A percentile compares a stretch with the other conserved stretches of the same genome.
phyloP scores from a whole-genome alignment of 164 flowering plant genomes.

The Akebia trifoliata region DNA sequence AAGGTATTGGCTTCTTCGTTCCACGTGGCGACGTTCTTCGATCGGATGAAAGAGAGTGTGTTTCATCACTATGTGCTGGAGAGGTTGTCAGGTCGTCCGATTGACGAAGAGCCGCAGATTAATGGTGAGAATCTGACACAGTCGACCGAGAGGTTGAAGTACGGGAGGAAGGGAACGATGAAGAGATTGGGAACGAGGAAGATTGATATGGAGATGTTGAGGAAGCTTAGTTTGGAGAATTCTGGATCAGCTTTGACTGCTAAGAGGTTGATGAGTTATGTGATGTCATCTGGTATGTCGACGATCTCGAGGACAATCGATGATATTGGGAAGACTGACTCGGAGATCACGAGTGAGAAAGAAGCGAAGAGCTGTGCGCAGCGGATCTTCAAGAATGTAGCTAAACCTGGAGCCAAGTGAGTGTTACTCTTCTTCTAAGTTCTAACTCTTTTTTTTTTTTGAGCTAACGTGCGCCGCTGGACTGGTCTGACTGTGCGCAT shows the following conservation, averaged over 20 bases:
- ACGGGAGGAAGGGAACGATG: conserved; percentile 4
- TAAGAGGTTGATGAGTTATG: conserved; percentile 31
- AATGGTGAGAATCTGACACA: neutral
- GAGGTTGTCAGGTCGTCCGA: conserved; percentile 33
- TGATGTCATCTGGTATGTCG: conserved; percentile 33
- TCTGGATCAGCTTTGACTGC: conserved; percentile 43
- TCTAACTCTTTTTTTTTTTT: neutral
- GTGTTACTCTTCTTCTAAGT: neutral
- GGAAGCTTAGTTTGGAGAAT: conserved; percentile 28
- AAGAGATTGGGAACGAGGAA: conserved; percentile 18
- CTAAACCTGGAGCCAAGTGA: conserved; percentile 51
- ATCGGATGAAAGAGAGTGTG: conserved; percentile 45
- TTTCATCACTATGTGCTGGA: conserved; percentile 39
- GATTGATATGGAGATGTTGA: conserved; percentile 40
- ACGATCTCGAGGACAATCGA: conserved; percentile 42
- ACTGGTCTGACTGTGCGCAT: neutral
- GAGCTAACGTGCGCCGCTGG: neutral
- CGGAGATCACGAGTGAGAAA: conserved; percentile 47
- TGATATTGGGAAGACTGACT: conserved; percentile 24
- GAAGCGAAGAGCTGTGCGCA: conserved; percentile 45
- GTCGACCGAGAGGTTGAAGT: neutral
- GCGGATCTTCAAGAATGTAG: conserved; percentile 54
- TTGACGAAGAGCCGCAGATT: conserved; percentile 12
- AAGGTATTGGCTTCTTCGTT: conserved; percentile 44
- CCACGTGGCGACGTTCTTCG: conserved; percentile 42